Conservation (phyloP, 1,284 basidiomycete genomes). For the Lentinula novae-zelandiae region DNA sequence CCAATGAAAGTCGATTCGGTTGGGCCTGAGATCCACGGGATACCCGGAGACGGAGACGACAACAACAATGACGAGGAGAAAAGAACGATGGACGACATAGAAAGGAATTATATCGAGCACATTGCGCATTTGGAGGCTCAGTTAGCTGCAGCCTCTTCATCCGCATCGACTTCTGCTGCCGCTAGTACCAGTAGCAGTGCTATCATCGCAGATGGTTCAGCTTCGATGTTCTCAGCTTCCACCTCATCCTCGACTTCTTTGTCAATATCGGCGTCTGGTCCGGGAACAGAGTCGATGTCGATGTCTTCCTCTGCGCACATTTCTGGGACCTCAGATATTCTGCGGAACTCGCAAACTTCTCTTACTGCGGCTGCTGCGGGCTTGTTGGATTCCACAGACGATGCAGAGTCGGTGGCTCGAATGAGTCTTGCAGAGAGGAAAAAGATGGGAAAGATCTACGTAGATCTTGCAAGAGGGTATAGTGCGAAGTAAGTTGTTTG, state of each 20-base stretch:
- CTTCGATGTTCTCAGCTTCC: not conserved
- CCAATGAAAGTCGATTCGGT: slow-evolving; percentile 2
- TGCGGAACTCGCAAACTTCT: not conserved
- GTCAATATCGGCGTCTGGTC: not conserved
- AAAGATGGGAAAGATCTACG: slow-evolving; percentile 19
- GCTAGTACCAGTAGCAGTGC: not conserved
- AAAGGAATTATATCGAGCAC: slow-evolving; percentile 1
- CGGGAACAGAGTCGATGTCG: not conserved
- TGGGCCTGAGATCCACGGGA: not conserved
- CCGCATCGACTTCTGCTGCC: not conserved
- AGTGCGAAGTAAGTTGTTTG: slow-evolving; percentile 52
- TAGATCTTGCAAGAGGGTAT: slow-evolving; percentile 14
- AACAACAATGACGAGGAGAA: not conserved
- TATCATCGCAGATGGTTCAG: not conserved
- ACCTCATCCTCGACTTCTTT: not conserved
- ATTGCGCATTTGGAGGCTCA: slow-evolving; percentile 4
- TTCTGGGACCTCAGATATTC: not conserved
- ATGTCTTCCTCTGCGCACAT: not conserved
- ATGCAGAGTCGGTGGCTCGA: not conserved
- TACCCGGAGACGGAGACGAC: not conserved
- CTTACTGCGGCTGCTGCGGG: not conserved
- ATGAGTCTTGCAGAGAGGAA: slow-evolving; percentile 13
- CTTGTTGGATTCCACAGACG: not conserved
- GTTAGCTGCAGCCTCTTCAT: not conserved
- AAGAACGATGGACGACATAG: not conserved